Evolutionary conservation across 73 alveolate species (phyloP).

Genomic region (Paramecium tetraurelia): DNA sequence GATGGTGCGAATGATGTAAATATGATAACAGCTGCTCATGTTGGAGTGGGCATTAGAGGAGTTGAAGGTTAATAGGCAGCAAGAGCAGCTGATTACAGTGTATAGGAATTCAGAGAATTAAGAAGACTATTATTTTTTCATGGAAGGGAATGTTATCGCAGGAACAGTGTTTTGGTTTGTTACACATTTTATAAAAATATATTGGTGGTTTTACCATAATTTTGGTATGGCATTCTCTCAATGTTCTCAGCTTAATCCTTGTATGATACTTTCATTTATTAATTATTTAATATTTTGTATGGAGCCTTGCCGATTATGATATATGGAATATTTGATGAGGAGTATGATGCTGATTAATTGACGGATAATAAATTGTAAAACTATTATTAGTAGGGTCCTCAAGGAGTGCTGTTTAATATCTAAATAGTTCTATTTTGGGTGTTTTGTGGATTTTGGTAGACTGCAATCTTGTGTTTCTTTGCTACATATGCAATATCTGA

Average conservation of each 20-base stretch:
- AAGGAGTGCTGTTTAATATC: slow-evolving; percentile 37
- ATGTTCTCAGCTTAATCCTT: slow-evolving; percentile 86
- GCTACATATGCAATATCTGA: slow-evolving; percentile 18
- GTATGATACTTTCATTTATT: slow-evolving; percentile 92
- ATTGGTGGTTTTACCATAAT: slow-evolving; percentile 79
- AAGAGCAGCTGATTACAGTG: slow-evolving; percentile 90
- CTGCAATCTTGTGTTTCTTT: slow-evolving; percentile 44
- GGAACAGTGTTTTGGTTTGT: slow-evolving; percentile 81
- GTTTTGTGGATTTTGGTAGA: slow-evolving; percentile 37
- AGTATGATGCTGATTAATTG: slow-evolving; percentile 60
- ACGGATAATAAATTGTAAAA: slow-evolving; percentile 33
- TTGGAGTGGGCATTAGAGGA: slow-evolving; percentile 95
- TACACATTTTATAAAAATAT: slow-evolving; percentile 90
- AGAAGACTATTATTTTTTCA: slow-evolving; percentile 88
- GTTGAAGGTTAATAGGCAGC: slow-evolving; percentile 95
- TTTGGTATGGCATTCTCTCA: slow-evolving; percentile 77
- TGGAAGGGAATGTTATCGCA: slow-evolving; percentile 95
- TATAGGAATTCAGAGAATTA: slow-evolving; percentile 80
- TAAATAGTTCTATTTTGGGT: slow-evolving; percentile 41
- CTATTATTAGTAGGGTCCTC: slow-evolving; percentile 42
- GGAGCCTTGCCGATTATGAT: slow-evolving; percentile 87
- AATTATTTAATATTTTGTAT: slow-evolving; percentile 88
- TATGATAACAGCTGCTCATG: slow-evolving; percentile 96
- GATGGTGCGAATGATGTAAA: slow-evolving; percentile 98
- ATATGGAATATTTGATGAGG: slow-evolving; percentile 92